Base-by-base conservation (phyloP, 2,329 filamentous ascomycete genomes). In the Nannizzia gypsea region DNA sequence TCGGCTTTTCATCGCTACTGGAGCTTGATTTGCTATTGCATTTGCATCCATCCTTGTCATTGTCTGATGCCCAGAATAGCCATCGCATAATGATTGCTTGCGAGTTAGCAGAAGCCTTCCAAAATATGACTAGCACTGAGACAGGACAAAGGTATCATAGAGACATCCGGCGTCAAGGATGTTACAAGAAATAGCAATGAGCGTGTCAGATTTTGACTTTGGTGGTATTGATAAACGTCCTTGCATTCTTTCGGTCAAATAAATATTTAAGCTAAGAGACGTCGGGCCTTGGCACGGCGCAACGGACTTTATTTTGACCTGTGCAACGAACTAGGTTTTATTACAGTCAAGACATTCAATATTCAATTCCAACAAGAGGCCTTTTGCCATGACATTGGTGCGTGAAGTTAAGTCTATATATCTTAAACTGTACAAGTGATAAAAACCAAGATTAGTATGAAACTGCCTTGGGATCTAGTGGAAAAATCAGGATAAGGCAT, bases 11-110 rank as follows among this genome's bases (percentile, higher is more conserved):
- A 15, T 56, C 11, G 22, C 38, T 56, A 42, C 24, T 56, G 54
- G 54, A 40, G 34, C 24, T 56, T 15, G 54, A 3, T 56, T 20
- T 26, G 3, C 38, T 24, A 20, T 56, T 42, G 54, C 38, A 56
- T n/a, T 31, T 26, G 31, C 54, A 56, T 56, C 28, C 34, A 26
- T 56, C 38, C 34, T 28, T n/a, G 34, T 38, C 34, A 26, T 56
- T 56, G 8, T 15, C 54, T 15, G 22, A 72, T 63, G 72, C 70
- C 76, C 77, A 78, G 72, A 74, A 73, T 61, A 75, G 73, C 77
- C 77, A 80, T 77, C 70, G 72, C 77, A 80, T 79, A 61, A 64
- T 70, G 70, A 64, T 36, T 24, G 9, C 3, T 20, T 6, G 6
- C 36, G 8, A 42, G 28, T 26, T 31, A 24, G 26, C 3, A 17